These are phyloP conservation scores for Lipomyces sp. DNA, from an alignment of 805 yeast genomes.

Conservation along the genomic window DNA sequence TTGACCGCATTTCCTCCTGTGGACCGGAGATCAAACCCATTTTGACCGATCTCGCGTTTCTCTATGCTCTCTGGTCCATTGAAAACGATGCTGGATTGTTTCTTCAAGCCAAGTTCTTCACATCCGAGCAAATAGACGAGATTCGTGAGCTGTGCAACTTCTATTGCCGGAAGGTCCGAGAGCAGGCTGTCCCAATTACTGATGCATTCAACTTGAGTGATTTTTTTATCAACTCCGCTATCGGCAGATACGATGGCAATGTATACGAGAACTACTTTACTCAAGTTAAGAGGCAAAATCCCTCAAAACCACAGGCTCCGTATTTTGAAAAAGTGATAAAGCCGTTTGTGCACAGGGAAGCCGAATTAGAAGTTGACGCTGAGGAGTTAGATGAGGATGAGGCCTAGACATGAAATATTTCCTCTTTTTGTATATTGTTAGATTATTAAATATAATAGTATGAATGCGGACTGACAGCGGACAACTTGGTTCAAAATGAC, in stretches of 20 bases:
- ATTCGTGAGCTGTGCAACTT: slow-evolving; percentile 52
- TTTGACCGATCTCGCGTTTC: slow-evolving; percentile 59
- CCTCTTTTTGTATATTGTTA: neutral
- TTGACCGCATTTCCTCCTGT: slow-evolving; percentile 46
- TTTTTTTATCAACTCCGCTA: slow-evolving; percentile 77
- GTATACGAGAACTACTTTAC: slow-evolving; percentile 77
- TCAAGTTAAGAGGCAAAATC: slow-evolving; percentile 60
- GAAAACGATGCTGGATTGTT: slow-evolving; percentile 75
- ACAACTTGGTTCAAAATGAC: too few relatives aligned
- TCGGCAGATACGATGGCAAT: slow-evolving; percentile 82
- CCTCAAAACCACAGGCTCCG: slow-evolving; percentile 60
- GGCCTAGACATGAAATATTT: slow-evolving; percentile 4
- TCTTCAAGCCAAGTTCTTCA: slow-evolving; percentile 63
- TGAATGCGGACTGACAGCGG: too few relatives aligned
- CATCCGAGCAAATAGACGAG: slow-evolving; percentile 54
- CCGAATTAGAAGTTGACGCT: slow-evolving; percentile 37
- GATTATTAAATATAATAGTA: neutral
- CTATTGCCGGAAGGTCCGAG: slow-evolving; percentile 59
- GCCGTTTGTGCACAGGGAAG: slow-evolving; percentile 46
- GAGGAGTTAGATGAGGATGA: slow-evolving; percentile 33
- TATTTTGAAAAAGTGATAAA: slow-evolving; percentile 51
- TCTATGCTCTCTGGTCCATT: slow-evolving; percentile 68
- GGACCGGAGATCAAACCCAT: slow-evolving; percentile 53
- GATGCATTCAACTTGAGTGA: slow-evolving; percentile 86
- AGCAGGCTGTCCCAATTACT: slow-evolving; percentile 74